These are phyloP conservation scores for Aspergillus arachidicola DNA, from an alignment of 2,329 filamentous ascomycete species.

Conservation along the genomic window DNA sequence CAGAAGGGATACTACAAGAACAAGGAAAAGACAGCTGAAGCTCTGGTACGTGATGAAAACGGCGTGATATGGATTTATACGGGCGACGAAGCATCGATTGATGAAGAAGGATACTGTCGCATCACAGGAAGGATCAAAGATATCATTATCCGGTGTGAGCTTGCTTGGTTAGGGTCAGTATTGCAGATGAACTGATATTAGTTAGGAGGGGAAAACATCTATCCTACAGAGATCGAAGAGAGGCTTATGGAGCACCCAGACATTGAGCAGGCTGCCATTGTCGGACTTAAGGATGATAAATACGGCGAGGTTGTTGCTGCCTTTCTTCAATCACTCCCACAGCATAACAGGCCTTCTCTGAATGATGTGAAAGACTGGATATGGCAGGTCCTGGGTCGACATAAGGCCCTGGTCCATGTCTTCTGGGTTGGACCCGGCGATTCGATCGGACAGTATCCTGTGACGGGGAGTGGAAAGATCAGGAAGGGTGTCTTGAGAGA, in stretches of 20 bases:
- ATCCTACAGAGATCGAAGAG: constrained; percentile 71
- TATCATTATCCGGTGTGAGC: constrained; percentile 67
- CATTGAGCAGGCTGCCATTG: constrained; percentile 62
- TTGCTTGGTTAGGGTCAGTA: not conserved
- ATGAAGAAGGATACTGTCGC: constrained; percentile 61
- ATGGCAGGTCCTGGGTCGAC: constrained; percentile 57
- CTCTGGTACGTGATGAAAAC: constrained; percentile 64
- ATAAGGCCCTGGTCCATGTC: constrained; percentile 67
- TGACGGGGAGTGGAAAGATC: constrained; percentile 70
- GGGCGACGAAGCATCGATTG: constrained; percentile 54
- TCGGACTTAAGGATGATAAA: constrained; percentile 61
- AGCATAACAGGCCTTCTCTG: not conserved
- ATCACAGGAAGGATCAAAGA: constrained; percentile 75
- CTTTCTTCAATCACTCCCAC: not conserved
- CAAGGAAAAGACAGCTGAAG: constrained; percentile 57
- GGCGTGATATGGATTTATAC: constrained; percentile 61
- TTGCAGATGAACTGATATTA: not conserved
- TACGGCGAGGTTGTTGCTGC: constrained; percentile 12
- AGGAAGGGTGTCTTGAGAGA: constrained; percentile 60
- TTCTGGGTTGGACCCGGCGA: constrained; percentile 70
- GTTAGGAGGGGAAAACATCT: constrained; percentile 65
- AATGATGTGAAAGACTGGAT: constrained; percentile 50
- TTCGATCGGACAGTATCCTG: constrained; percentile 54
- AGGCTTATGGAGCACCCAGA: constrained; percentile 62
- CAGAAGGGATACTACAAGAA: constrained; percentile 47